phyloP scores from a whole-genome alignment of 1,284 basidiomycete species.

The Leccinum fuscescens region DNA sequence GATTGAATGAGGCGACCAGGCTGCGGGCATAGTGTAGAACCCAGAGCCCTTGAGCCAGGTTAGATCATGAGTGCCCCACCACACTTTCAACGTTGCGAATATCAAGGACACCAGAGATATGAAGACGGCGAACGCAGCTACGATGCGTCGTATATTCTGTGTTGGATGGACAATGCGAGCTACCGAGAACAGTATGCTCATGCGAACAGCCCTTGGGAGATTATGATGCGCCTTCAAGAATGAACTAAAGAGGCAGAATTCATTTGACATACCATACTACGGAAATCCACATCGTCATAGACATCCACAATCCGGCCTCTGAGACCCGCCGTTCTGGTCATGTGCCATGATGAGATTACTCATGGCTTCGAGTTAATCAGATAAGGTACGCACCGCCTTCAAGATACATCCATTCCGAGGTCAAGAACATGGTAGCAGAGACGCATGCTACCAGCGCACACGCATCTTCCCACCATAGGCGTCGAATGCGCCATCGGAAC shows the following conservation, averaged over 20 bases:
- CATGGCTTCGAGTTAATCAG: neutral
- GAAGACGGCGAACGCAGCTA: constrained; percentile 6
- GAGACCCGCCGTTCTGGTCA: constrained; percentile 6
- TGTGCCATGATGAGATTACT: neutral
- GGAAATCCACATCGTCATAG: neutral
- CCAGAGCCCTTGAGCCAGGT: constrained; percentile 6
- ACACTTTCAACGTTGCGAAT: constrained; percentile 5
- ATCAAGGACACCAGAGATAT: constrained; percentile 10
- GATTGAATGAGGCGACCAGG: constrained; percentile 5
- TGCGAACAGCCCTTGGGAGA: constrained; percentile 22
- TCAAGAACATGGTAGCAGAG: constrained; percentile 9
- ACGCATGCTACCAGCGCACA: constrained; percentile 22
- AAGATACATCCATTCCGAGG: constrained; percentile 17
- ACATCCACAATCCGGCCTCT: constrained; percentile 18
- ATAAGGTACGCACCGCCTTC: constrained; percentile 13
- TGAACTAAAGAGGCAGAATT: neutral
- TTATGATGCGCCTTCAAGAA: constrained; percentile 2
- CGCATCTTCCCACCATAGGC: constrained; percentile 26
- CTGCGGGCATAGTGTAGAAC: neutral
- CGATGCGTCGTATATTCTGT: constrained; percentile 5
- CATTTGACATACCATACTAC: constrained; percentile 17
- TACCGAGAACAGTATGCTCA: constrained; percentile 27
- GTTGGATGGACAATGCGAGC: constrained; percentile 17
- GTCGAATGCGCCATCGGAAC: constrained; percentile 16
- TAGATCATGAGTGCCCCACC: constrained; percentile 11